phyloP scores from a whole-genome alignment of 352 stramenopile species.

The Phytophthora pistaciae region DNA sequence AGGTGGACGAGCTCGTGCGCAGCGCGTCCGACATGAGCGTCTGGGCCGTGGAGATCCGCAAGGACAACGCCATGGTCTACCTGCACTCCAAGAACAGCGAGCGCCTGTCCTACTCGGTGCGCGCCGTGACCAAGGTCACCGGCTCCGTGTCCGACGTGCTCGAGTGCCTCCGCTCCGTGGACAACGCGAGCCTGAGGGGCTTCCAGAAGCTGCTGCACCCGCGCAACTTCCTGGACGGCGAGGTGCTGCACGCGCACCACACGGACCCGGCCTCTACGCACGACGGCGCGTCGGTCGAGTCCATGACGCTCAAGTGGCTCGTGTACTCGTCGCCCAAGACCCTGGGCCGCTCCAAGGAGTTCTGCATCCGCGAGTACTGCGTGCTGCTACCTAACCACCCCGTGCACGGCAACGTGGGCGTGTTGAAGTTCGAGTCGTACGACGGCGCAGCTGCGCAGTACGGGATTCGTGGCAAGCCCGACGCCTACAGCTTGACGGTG shows the following conservation, averaged over 20 bases:
- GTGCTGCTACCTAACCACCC: constrained; percentile 63
- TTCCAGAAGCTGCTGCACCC: constrained; percentile 84
- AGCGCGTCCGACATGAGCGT: constrained; percentile 74
- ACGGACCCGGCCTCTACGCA: constrained; percentile 19
- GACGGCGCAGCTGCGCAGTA: constrained; percentile 80
- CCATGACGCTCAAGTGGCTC: constrained; percentile 87
- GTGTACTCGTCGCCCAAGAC: constrained; percentile 82
- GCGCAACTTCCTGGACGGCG: constrained; percentile 80
- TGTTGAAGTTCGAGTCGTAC: constrained; percentile 87
- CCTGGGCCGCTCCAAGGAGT: constrained; percentile 83
- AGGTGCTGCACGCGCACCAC: constrained; percentile 78
- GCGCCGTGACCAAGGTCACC: constrained; percentile 71
- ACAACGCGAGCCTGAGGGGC: constrained; percentile 60
- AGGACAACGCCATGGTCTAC: constrained; percentile 76
- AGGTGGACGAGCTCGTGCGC: constrained; percentile 78
- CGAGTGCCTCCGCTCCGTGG: constrained; percentile 76
- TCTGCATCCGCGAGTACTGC: constrained; percentile 86
- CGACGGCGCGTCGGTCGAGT: constrained; percentile 49
- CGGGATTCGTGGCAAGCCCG: constrained; percentile 71
- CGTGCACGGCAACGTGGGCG: constrained; percentile 66
- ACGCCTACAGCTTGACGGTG: constrained; percentile 82
- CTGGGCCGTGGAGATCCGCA: constrained; percentile 78
- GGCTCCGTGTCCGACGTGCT: constrained; percentile 78
- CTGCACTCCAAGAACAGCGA: constrained; percentile 88
- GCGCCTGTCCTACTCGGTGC: constrained; percentile 77